A percentile compares a stretch with the other conserved stretches of the same genome.
These are phyloP conservation scores for Penicillium salamii DNA, from an alignment of 495 filamentous ascomycete species.

Conservation along the genomic window DNA sequence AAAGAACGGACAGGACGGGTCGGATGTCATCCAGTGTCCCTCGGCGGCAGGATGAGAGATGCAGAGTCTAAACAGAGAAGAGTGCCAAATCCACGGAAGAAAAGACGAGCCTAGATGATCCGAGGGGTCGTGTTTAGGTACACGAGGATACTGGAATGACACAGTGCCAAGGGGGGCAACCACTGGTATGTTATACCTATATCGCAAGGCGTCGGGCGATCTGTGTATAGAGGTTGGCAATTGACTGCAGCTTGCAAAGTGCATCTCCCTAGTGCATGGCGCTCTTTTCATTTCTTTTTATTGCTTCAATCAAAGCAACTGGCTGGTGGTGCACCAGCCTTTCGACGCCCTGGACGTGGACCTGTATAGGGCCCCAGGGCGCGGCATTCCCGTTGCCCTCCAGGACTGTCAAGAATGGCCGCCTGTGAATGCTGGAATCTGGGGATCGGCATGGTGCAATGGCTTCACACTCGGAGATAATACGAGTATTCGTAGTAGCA, in stretches of 20 bases:
- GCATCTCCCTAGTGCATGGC: no score
- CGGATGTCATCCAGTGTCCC: slow-evolving; percentile 29
- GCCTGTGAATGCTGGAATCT: slow-evolving; percentile 26
- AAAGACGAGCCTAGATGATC: slow-evolving; percentile 27
- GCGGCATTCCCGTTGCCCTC: slow-evolving; percentile 19
- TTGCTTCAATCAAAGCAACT: neutral
- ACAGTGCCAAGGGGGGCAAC: slow-evolving; percentile 20
- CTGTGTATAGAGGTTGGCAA: neutral
- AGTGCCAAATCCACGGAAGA: slow-evolving; percentile 12
- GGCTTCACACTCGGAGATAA: no score
- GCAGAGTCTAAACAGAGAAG: slow-evolving; percentile 15
- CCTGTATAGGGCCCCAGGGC: slow-evolving; percentile 13
- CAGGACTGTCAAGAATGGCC: slow-evolving; percentile 23
- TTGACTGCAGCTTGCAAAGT: neutral
- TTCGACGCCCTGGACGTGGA: neutral
- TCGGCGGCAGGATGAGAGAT: slow-evolving; percentile 8
- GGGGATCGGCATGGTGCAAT: slow-evolving; percentile 14
- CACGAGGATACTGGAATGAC: slow-evolving; percentile 27
- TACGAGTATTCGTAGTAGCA: no score
- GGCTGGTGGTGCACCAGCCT: neutral
- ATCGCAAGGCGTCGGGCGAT: no score
- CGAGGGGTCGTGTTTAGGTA: slow-evolving; percentile 24
- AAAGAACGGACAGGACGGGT: slow-evolving; percentile 30
- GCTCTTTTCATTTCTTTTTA: neutral
- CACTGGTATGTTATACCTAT: slow-evolving; percentile 22